Evolutionary conservation across 208 protist genomes (phyloP).

Genomic region (Strigomonas culicis): DNA sequence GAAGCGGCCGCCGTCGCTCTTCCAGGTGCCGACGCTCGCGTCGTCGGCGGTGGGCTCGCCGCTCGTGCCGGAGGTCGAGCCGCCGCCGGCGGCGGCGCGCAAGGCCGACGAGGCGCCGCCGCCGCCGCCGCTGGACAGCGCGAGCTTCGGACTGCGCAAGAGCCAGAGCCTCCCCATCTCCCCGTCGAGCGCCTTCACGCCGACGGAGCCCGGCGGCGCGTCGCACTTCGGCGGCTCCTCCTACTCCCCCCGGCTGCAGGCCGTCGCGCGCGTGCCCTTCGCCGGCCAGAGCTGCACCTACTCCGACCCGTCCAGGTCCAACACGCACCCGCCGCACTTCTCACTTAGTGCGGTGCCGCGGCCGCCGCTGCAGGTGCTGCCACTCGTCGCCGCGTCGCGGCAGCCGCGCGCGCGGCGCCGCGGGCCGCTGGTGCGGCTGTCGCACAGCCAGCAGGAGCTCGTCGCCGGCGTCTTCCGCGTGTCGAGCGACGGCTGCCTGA

Average conservation of each 20-base stretch:
- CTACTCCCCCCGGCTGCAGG: too few relatives aligned
- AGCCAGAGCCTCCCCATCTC: not conserved
- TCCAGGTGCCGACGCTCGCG: slow-evolving; percentile 12
- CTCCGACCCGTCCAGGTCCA: too few relatives aligned
- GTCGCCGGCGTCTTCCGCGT: slow-evolving; percentile 75
- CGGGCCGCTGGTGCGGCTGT: slow-evolving; percentile 40
- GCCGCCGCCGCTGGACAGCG: not conserved
- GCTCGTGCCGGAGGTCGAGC: not conserved
- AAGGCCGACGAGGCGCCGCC: not conserved
- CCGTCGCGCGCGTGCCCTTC: too few relatives aligned
- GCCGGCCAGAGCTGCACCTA: too few relatives aligned
- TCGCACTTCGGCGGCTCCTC: not conserved
- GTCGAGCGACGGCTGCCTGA: slow-evolving; percentile 67
- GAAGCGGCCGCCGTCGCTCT: slow-evolving; percentile 52
- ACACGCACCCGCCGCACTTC: not conserved
- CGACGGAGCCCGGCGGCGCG: not conserved
- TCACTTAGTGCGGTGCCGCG: not conserved
- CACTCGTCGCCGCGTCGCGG: not conserved
- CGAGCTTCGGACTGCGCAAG: too few relatives aligned
- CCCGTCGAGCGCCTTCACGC: not conserved
- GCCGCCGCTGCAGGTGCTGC: not conserved
- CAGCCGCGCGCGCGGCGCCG: not conserved
- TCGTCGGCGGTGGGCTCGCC: not conserved
- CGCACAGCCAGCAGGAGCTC: slow-evolving; percentile 48
- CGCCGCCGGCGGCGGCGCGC: not conserved